These are phyloP conservation scores for Aureobasidium melanogenum DNA, from an alignment of 2,329 filamentous ascomycete species.

Conservation along the genomic window DNA sequence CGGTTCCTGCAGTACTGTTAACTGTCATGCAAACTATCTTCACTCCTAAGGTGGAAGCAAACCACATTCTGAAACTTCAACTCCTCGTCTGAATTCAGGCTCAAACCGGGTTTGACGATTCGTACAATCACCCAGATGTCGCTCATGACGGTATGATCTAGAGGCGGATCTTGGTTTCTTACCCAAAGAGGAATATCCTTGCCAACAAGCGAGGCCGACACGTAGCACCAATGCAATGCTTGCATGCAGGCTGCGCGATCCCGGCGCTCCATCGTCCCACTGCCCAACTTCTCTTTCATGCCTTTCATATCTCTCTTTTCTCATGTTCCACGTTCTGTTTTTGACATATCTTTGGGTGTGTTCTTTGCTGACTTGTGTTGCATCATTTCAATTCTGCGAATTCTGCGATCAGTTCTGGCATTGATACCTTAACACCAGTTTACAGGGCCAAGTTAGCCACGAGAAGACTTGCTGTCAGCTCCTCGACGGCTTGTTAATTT, in stretches of 20 bases:
- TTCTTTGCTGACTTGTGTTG: neutral
- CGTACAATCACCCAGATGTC: neutral
- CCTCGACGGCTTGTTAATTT: neutral
- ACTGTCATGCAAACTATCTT: slow-evolving; percentile 8
- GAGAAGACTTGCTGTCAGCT: neutral
- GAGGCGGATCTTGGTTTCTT: neutral
- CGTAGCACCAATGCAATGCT: slow-evolving; percentile 10
- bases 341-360: neutral
- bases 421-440: neutral
- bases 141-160: neutral
- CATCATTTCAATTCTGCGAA: no score
- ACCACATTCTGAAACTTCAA: neutral
- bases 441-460: no score
- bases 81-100: neutral
- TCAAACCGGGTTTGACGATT: neutral
- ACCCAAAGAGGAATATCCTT: neutral
- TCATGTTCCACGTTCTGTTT: neutral
- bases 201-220: slow-evolving; percentile 11
- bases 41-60: neutral
- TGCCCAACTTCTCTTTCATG: slow-evolving; percentile 11
- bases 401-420: neutral
- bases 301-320: neutral
- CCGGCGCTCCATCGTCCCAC: slow-evolving; percentile 10
- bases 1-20: slow-evolving; percentile 12
- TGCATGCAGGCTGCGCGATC: slow-evolving; percentile 11